These are phyloP conservation scores for Alternaria panax DNA, from an alignment of 2,329 filamentous ascomycete species.

Conservation along the genomic window DNA sequence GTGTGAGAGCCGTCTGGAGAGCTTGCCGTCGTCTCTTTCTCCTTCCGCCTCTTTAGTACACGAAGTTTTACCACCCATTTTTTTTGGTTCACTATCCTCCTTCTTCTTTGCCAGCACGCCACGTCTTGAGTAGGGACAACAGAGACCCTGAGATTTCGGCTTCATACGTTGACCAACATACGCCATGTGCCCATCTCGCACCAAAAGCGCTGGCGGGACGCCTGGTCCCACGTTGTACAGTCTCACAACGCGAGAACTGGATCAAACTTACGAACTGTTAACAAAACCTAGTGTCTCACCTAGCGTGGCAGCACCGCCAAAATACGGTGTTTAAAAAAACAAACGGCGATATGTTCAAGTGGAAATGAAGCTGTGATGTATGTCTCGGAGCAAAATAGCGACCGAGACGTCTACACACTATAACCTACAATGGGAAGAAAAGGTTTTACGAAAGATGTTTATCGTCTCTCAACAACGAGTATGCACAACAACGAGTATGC, in stretches of 20 bases:
- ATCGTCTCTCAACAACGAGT: too few species aligned
- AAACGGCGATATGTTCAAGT: too few species aligned
- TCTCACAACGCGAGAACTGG: constrained; percentile 17
- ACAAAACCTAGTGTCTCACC: not conserved
- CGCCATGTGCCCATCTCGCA: constrained; percentile 22
- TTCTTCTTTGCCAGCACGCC: not conserved
- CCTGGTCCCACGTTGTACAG: constrained; percentile 18
- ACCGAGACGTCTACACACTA: too few species aligned
- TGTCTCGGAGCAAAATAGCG: too few species aligned
- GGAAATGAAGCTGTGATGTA: too few species aligned
- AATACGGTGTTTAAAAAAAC: too few species aligned
- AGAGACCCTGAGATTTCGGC: not conserved
- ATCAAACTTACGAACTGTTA: too few species aligned
- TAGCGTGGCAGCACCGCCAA: too few species aligned
- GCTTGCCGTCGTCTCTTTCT: not conserved
- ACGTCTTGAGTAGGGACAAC: not conserved
- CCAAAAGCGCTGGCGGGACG: constrained; percentile 7
- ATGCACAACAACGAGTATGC: too few species aligned
- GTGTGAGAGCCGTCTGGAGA: too few species aligned
- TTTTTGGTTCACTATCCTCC: not conserved
- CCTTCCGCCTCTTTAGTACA: not conserved
- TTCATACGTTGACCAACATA: constrained; percentile 16
- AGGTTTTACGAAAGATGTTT: too few species aligned
- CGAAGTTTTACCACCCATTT: not conserved
- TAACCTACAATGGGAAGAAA: too few species aligned